Evolutionary conservation across 2,329 filamentous ascomycete genomes (phyloP), one percentile per base, ranked within the genome.

Genomic region (Fusarium nurragi): DNA sequence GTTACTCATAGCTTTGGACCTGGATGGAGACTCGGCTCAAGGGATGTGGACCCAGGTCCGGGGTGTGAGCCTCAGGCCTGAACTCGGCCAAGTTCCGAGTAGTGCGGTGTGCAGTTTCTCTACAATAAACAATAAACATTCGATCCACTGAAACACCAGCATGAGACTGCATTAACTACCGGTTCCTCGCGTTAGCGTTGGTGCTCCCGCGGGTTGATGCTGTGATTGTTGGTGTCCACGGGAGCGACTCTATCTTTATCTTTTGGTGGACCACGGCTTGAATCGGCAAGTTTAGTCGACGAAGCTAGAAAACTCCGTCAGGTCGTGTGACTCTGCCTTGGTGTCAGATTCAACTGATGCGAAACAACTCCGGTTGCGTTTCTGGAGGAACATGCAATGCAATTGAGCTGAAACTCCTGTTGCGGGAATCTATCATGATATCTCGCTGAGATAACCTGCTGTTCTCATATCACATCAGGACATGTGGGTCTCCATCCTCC

Each of bases 1-100:
- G 53, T 59, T 67, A 64, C 64, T 66, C 63, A 66, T 64, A 66
- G 55, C 41, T 60, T 19, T 28, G 40, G 37, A 50, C 22, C 22
- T 16, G 19, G 19, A 54, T 54, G 38, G 43, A 56, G 43, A 53
- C 50, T 65, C 62, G 62, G 62, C 36, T 61, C 30, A 65, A 65
- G 51, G 62, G 62, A 65, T 37, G 54, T 58, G 54, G 54, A 36
- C 53, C 48, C 34, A 34, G 22, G 22, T 10, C 32, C 37, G 23
- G 49, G 45, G 48, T 21, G 23, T 28, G 5, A 28, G 13, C 14
- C 14, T 18, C 13, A 16, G 23, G 16, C 43, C 26, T 28, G 12
- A 18, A 26, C 13, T 43, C n/a, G n/a, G 40, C 18, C 32, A 63
- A 63, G 51, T 63, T 63, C 60, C 60, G 32, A 34, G 58, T 63